Evolutionary conservation across 1,284 basidiomycete species (phyloP), one percentile per base, ranked within the genome.

Genomic region (Cryptococcus sp.): DNA sequence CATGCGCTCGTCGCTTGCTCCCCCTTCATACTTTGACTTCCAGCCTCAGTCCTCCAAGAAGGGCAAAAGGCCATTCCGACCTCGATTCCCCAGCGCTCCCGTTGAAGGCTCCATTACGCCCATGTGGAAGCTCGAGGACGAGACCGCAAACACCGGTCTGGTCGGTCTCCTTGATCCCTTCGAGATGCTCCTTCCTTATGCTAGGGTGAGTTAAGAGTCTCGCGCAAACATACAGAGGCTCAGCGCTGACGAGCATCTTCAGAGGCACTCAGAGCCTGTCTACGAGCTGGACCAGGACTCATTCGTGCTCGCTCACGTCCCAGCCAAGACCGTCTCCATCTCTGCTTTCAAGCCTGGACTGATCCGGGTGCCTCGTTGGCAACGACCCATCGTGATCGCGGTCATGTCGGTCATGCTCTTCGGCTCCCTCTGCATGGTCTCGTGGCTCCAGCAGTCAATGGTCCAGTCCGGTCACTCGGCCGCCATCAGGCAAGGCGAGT

Each of bases 321-420:
- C 62, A 5, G 43, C 62, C 27, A 64, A 62, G 47, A 42, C 61
- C 19, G 50, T 67, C 46, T 51, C 53, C 25, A 49, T 64, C 11
- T 43, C 57, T 25, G 61, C 61, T 54, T 67, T 67, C 61, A 60
- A 56, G 51, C 48, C 60, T 20, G 49, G 63, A 8, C 25, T 62
- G 17, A 49, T 54, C 20, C 57, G 61, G 13, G 56, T 68, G 4
- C 64, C 66, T 23, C 45, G 66, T 43, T 64, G 60, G 56, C 63
- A 68, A 50, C 61, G 66, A 43, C 63, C 63, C 23, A 60, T 68
- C 47, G 52, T 63, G 16, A 65, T 62, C 48, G 57, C 55, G 3
- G 62, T 68, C 49, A 56, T 62, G 54, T 68, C 64, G 15, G 51
- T 65, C 22, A 56, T 65, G 51, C 61, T 68, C 43, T 68, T 68